phyloP scores from a whole-genome alignment of 768 basidiomycete genomes.

The Hysterangium stoloniferum region DNA sequence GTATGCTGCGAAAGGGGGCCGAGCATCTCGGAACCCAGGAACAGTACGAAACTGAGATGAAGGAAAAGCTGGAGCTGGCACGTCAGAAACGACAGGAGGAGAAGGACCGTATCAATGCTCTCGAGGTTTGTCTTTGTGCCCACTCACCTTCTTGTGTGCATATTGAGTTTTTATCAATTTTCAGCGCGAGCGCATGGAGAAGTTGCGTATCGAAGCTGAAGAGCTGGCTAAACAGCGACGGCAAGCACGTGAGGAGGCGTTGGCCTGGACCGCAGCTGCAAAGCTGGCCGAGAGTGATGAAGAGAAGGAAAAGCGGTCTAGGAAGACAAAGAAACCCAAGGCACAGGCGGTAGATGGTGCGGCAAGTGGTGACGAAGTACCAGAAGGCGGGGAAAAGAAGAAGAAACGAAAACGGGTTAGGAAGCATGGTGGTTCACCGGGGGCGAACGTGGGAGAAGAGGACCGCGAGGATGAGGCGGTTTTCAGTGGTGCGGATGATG shows the following conservation, averaged over 20 bases:
- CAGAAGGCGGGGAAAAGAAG: constrained; percentile 44
- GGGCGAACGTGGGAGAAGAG: constrained; percentile 37
- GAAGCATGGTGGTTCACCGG: constrained; percentile 37
- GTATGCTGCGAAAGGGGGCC: constrained; percentile 72
- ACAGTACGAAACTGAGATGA: constrained; percentile 61
- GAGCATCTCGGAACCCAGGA: constrained; percentile 71
- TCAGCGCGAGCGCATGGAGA: constrained; percentile 56
- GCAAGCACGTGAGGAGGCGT: constrained; percentile 67
- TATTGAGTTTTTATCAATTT: constrained; percentile 6
- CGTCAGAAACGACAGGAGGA: constrained; percentile 76
- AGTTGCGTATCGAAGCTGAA: constrained; percentile 61
- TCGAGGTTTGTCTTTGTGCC: constrained; percentile 48
- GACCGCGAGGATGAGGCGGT: constrained; percentile 56
- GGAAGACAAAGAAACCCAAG: constrained; percentile 41
- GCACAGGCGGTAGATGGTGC: constrained; percentile 50
- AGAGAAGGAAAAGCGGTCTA: constrained; percentile 53
- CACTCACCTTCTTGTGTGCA: not conserved
- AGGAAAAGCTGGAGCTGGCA: constrained; percentile 69
- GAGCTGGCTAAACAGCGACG: constrained; percentile 75
- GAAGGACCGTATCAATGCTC: constrained; percentile 50
- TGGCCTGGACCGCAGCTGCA: constrained; percentile 66
- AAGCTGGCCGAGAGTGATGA: constrained; percentile 66
- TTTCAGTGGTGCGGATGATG: constrained; percentile 68
- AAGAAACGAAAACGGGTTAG: constrained; percentile 66
- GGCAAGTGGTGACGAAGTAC: constrained; percentile 30